Percentiles rank a stretch among this genome's conserved stretches.
These are phyloP conservation scores for Colletotrichum endophyticum DNA, from an alignment of 2,329 filamentous ascomycete genomes.

Conservation along the genomic window DNA sequence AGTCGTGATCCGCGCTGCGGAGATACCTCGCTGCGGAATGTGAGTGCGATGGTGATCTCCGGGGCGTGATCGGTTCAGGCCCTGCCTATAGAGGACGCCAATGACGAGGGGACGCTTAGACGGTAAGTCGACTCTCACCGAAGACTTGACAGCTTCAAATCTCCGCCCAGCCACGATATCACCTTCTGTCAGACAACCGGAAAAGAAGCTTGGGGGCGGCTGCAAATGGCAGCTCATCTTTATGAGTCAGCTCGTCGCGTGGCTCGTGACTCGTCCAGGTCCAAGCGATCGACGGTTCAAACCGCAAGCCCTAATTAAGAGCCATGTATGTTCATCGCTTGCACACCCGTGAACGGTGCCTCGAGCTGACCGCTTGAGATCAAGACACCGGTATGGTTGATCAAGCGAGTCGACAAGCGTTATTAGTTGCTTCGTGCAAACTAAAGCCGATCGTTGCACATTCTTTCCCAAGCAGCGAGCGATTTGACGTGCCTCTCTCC, in stretches of 20 bases:
- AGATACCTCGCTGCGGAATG: not conserved
- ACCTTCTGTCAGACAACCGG: not conserved
- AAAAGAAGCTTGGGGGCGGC: not conserved
- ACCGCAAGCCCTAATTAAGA: not conserved
- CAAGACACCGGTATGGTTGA: not conserved
- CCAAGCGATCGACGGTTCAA: not conserved
- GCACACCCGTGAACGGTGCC: not conserved
- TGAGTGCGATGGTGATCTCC: not conserved
- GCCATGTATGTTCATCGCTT: not conserved
- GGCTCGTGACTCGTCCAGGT: not conserved
- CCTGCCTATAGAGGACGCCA: not conserved
- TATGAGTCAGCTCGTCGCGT: not conserved
- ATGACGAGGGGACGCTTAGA: not conserved
- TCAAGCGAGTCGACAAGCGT: not conserved
- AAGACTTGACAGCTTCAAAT: not conserved
- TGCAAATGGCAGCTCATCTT: not conserved
- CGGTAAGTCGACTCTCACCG: not conserved
- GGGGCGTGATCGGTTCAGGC: not conserved
- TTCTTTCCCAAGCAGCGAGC: not conserved
- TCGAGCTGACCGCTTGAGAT: not conserved
- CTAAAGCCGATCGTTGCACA: not conserved
- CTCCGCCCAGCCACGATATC: not conserved
- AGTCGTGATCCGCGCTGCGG: not conserved
- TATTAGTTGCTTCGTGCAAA: not conserved
- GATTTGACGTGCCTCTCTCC: not conserved